A percentile compares a stretch with the other conserved stretches of the same genome.
These are phyloP conservation scores for Collybia sordida DNA, from an alignment of 768 basidiomycete species.

Conservation along the genomic window DNA sequence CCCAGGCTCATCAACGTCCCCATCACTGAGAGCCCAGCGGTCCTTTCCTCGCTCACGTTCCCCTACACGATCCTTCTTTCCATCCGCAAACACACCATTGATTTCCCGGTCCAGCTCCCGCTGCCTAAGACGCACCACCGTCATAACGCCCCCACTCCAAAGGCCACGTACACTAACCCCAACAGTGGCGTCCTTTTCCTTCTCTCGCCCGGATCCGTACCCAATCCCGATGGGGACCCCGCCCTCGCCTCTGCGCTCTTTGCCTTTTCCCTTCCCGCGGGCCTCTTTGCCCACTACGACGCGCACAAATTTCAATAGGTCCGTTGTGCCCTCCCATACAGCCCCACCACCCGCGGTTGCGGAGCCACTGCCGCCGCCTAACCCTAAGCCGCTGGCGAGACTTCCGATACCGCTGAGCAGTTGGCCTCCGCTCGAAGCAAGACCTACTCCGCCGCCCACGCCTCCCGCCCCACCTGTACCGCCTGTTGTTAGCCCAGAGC, in stretches of 20 bases:
- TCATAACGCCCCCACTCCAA: slow-evolving; percentile 43
- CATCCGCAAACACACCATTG: slow-evolving; percentile 5
- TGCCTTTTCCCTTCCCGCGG: slow-evolving; percentile 19
- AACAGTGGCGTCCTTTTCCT: slow-evolving; percentile 33
- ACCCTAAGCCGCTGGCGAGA: slow-evolving; percentile 36
- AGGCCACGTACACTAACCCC: slow-evolving; percentile 37
- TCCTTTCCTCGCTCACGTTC: slow-evolving; percentile 19
- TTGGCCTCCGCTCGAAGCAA: slow-evolving; percentile 29
- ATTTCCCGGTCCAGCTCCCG: slow-evolving; percentile 25
- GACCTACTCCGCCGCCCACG: slow-evolving; percentile 14
- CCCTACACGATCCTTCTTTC: slow-evolving; percentile 13
- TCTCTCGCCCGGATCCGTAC: slow-evolving; percentile 10
- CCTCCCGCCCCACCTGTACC: slow-evolving; percentile 18
- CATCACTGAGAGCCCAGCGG: slow-evolving; percentile 35
- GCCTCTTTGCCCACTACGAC: slow-evolving; percentile 37
- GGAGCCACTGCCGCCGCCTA: slow-evolving; percentile 31
- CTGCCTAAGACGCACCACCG: slow-evolving; percentile 37
- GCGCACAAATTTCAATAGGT: slow-evolving; percentile 52
- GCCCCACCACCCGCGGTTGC: slow-evolving; percentile 30
- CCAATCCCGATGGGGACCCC: slow-evolving; percentile 13
- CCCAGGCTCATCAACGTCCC: slow-evolving; percentile 31
- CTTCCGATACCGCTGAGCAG: slow-evolving; percentile 42
- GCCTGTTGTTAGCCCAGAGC: slow-evolving; percentile 18
- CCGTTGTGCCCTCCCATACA: slow-evolving; percentile 46
- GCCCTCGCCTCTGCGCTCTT: slow-evolving; percentile 14